Percentiles rank a stretch among this genome's conserved stretches.
Evolutionary conservation across 2,329 filamentous ascomycete species (phyloP).

Genomic region (Fusarium miscanthi): DNA sequence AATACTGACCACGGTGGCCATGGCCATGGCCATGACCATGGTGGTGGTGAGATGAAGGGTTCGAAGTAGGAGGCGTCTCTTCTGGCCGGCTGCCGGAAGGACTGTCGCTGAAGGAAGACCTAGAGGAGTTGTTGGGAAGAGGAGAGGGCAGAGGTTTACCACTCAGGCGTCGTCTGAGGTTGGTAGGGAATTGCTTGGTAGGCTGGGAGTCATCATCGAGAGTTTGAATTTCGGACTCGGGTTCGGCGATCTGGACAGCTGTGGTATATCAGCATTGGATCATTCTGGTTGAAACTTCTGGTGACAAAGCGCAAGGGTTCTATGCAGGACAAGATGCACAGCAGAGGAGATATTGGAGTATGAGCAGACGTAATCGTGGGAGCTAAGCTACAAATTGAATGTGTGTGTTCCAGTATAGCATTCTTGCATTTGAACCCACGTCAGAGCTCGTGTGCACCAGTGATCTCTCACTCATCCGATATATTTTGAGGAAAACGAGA

Average conservation of each 20-base stretch:
- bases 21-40: slow-evolving; percentile 34
- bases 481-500: slow-evolving; percentile 11
- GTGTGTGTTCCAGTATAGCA: background rate
- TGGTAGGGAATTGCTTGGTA: slow-evolving; percentile 48
- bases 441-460: background rate
- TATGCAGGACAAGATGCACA: background rate
- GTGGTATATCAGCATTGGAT: slow-evolving; percentile 39
- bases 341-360: slow-evolving; percentile 7
- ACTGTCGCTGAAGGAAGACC: slow-evolving; percentile 56
- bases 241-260: slow-evolving; percentile 70
- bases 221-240: slow-evolving; percentile 49
- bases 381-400: background rate
- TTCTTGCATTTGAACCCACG: background rate
- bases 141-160: slow-evolving; percentile 46
- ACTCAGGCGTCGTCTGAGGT: slow-evolving; percentile 50
- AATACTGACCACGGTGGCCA: slow-evolving; percentile 51
- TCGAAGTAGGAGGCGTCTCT: slow-evolving; percentile 40
- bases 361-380: background rate
- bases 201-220: slow-evolving; percentile 49
- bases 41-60: slow-evolving; percentile 38
- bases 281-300: background rate
- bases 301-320: background rate
- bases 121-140: slow-evolving; percentile 54
- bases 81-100: slow-evolving; percentile 47
- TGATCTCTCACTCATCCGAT: background rate